These are phyloP conservation scores for Aspergillus indologenus DNA, from an alignment of 495 filamentous ascomycete species.

Conservation along the genomic window DNA sequence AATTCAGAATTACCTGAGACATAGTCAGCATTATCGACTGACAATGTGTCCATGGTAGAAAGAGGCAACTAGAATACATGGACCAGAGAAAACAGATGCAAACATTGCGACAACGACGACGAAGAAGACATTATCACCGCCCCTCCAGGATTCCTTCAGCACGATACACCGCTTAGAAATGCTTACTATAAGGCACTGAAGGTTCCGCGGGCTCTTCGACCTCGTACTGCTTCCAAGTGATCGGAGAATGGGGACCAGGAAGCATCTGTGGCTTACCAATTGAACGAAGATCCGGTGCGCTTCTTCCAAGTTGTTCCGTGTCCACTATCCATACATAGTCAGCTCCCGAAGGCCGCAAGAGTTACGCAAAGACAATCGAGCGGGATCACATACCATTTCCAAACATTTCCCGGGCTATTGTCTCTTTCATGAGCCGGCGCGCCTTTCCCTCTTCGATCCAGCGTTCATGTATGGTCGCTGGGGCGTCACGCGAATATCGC, in stretches of 20 bases:
- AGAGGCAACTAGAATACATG: constrained; percentile 23
- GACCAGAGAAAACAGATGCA: constrained; percentile 1
- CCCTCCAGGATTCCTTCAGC: neutral
- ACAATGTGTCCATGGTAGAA: constrained; percentile 12
- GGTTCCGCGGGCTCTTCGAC: constrained; percentile 35
- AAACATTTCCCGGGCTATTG: constrained; percentile 39
- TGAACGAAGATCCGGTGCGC: constrained; percentile 25
- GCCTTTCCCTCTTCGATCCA: constrained; percentile 64
- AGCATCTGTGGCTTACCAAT: constrained; percentile 35
- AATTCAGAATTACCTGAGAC: constrained; percentile 20
- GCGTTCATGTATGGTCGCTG: constrained; percentile 52
- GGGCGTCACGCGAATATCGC: constrained; percentile 63
- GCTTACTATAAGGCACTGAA: constrained; percentile 7
- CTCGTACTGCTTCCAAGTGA: constrained; percentile 40
- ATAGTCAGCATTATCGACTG: constrained; percentile 35
- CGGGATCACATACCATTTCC: constrained; percentile 23
- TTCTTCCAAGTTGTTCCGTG: constrained; percentile 11
- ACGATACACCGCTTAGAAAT: constrained; percentile 4
- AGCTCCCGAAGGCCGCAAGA: too few relatives aligned
- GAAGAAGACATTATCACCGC: neutral
- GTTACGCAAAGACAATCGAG: neutral
- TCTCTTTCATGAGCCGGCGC: constrained; percentile 40
- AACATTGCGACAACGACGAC: neutral
- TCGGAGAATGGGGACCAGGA: constrained; percentile 21
- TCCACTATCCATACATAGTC: neutral